These are phyloP conservation scores for Medicago arabica DNA, from an alignment of 306 rosid genomes.

Conservation along the genomic window DNA sequence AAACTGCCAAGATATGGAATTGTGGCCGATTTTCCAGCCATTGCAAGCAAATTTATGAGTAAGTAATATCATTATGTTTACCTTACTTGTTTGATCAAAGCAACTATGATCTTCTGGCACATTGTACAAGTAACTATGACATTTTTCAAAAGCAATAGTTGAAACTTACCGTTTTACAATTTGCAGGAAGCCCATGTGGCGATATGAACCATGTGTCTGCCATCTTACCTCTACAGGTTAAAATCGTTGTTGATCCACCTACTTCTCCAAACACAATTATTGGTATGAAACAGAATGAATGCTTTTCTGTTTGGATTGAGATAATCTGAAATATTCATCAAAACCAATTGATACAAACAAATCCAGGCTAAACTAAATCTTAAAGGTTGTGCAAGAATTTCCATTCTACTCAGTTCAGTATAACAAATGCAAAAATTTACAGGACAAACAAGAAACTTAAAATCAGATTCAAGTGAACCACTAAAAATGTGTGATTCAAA, in stretches of 20 bases:
- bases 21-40: conserved; percentile 72
- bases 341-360: not conserved
- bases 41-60: conserved; percentile 63
- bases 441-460: not conserved
- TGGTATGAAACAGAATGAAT: not conserved
- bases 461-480: no score
- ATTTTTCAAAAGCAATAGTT: conserved; percentile 4
- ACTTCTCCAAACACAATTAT: not conserved
- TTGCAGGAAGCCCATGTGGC: conserved; percentile 71
- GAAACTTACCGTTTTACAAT: not conserved
- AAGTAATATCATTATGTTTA: conserved; percentile 23
- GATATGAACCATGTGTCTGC: conserved; percentile 15
- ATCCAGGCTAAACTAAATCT: not conserved
- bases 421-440: not conserved
- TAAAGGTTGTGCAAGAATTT: not conserved
- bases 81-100: not conserved
- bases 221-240: conserved; percentile 53
- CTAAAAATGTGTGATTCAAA: no score
- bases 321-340: not conserved
- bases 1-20: conserved; percentile 28
- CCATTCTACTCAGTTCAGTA: not conserved
- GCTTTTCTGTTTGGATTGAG: not conserved
- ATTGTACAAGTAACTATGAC: not conserved
- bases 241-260: conserved; percentile 63
- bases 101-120: not conserved